phyloP scores from a whole-genome alignment of 192 early-diverging fungal species.

The Jimgerdemannia lactiflua region DNA sequence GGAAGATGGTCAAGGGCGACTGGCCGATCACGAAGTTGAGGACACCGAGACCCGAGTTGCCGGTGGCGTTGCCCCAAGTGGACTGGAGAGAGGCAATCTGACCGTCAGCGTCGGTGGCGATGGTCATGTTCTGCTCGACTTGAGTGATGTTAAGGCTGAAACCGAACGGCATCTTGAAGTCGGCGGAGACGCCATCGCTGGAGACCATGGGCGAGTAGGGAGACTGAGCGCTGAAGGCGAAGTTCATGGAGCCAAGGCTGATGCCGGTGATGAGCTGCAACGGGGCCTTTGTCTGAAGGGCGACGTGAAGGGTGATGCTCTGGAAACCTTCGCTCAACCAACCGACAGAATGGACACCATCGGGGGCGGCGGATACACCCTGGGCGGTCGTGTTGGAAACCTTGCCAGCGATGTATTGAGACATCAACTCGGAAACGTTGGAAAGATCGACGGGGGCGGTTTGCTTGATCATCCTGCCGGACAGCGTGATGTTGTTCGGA shows the following conservation, averaged over 20 bases:
- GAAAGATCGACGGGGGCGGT: slow-evolving; percentile 37
- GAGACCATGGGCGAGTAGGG: slow-evolving; percentile 47
- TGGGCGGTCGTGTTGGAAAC: slow-evolving; percentile 41
- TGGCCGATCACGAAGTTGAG: slow-evolving; percentile 48
- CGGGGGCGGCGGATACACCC: slow-evolving; percentile 49
- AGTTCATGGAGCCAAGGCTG: slow-evolving; percentile 47
- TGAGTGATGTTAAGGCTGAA: slow-evolving; percentile 57
- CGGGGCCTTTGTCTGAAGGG: slow-evolving; percentile 32
- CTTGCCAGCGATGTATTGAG: slow-evolving; percentile 49
- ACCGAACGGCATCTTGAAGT: slow-evolving; percentile 58
- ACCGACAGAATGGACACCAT: slow-evolving; percentile 39
- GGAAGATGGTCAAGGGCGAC: slow-evolving; percentile 38
- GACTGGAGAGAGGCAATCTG: slow-evolving; percentile 33
- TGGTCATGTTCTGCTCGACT: slow-evolving; percentile 49
- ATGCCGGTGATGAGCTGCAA: slow-evolving; percentile 52
- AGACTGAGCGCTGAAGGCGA: slow-evolving; percentile 41
- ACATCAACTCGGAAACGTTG: slow-evolving; percentile 48
- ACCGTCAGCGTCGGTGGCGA: slow-evolving; percentile 24
- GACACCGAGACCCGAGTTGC: slow-evolving; percentile 35
- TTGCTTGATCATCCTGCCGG: slow-evolving; percentile 50
- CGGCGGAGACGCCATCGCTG: slow-evolving; percentile 42
- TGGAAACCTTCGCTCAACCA: slow-evolving; percentile 52
- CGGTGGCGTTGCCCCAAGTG: slow-evolving; percentile 31
- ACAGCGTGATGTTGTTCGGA: slow-evolving; percentile 44
- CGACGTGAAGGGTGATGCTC: slow-evolving; percentile 48